These are phyloP conservation scores for Neofusicoccum sp. DNA, from an alignment of 2,329 filamentous ascomycete genomes.

Conservation along the genomic window DNA sequence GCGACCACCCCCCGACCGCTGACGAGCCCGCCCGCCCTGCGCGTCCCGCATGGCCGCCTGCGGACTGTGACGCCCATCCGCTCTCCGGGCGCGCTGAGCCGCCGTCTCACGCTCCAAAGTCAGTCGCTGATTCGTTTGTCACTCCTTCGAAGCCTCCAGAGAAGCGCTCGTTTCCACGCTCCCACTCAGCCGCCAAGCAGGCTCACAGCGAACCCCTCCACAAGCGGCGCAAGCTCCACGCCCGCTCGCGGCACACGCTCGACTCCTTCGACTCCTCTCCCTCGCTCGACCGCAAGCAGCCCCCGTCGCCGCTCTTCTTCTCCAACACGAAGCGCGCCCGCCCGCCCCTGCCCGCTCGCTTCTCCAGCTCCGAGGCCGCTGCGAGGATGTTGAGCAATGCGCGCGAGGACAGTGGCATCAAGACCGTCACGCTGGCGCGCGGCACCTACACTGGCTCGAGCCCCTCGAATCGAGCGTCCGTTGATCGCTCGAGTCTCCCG, in stretches of 20 bases:
- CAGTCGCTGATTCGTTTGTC: constrained; percentile 21
- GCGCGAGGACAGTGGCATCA: constrained; percentile 50
- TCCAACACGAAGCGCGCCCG: constrained; percentile 44
- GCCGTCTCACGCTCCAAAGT: constrained; percentile 19
- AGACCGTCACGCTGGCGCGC: constrained; percentile 52
- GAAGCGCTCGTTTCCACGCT: constrained; percentile 7
- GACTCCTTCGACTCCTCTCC: constrained; percentile 35
- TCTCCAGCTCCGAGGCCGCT: constrained; percentile 57
- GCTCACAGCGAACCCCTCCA: constrained; percentile 30
- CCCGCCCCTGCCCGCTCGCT: constrained; percentile 52
- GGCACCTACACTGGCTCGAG: constrained; percentile 43
- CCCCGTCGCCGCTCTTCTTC: constrained; percentile 54
- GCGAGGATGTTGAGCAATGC: constrained; percentile 57
- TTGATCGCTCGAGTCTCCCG: constrained; percentile 51
- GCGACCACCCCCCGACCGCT: constrained; percentile 5
- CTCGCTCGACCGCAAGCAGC: constrained; percentile 30
- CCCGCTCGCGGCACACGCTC: constrained; percentile 33
- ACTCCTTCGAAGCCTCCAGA: constrained; percentile 16
- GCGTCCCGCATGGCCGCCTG: not conserved
- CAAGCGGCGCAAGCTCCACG: constrained; percentile 34
- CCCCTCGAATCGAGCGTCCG: constrained; percentile 51
- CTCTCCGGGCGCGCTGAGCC: constrained; percentile 21
- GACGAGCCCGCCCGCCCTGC: not conserved
- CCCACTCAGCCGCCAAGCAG: not conserved
- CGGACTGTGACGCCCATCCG: not conserved